These are phyloP conservation scores for Helicostylum pulchrum DNA, from an alignment of 192 early-diverging fungal species.

Conservation along the genomic window DNA sequence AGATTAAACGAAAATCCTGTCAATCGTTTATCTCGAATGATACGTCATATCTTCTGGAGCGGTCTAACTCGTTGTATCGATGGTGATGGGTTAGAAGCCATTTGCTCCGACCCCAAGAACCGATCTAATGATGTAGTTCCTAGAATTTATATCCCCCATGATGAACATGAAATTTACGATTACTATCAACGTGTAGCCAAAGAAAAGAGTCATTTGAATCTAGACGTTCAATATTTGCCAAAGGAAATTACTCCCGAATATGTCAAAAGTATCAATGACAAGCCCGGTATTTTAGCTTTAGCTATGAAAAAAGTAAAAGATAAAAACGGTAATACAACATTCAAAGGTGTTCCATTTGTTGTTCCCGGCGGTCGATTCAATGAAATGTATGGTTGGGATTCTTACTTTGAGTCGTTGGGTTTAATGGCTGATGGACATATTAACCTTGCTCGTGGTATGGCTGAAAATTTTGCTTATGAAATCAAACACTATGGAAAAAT, in stretches of 20 bases:
- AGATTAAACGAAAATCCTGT: conserved; percentile 94
- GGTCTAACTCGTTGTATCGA: conserved; percentile 86
- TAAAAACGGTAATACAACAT: neutral
- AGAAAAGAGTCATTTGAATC: conserved; percentile 61
- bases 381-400: conserved; percentile 99
- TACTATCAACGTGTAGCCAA: conserved; percentile 78
- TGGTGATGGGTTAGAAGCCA: conserved; percentile 81
- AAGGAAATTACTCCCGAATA: conserved; percentile 83
- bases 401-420: conserved; percentile 90
- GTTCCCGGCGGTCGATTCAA: conserved; percentile 99
- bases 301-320: conserved; percentile 47
- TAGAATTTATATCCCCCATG: conserved; percentile 89
- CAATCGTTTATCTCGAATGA: conserved; percentile 84
- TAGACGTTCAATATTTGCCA: conserved; percentile 82
- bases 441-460: conserved; percentile 89
- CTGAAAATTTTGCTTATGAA: conserved; percentile 96
- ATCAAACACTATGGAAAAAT: conserved; percentile 99
- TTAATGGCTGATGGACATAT: conserved; percentile 81
- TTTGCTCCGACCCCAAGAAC: conserved; percentile 93
- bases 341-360: conserved; percentile 85
- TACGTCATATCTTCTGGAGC: conserved; percentile 94
- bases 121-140: conserved; percentile 66
- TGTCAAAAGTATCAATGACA: conserved; percentile 86
- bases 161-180: conserved; percentile 68
- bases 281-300: conserved; percentile 88